Percentiles rank a stretch among this genome's conserved stretches.
Conservation (phyloP, 1,139 yeast genomes). For the Geotrichum macrosporum region DNA sequence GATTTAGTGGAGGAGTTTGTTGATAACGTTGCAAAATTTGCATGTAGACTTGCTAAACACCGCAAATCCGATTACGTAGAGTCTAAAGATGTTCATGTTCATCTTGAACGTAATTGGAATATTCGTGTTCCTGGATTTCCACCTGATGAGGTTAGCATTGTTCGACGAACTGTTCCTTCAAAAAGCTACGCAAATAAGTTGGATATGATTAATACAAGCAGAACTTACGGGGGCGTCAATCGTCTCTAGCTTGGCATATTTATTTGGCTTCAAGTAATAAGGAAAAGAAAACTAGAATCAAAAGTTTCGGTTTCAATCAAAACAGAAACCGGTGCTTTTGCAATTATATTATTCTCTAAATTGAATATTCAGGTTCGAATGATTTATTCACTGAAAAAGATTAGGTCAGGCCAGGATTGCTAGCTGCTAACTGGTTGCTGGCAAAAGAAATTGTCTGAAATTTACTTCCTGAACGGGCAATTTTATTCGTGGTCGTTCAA, state of each 20-base stretch:
- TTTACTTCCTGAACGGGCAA: too few species aligned
- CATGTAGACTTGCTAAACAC: slow-evolving; percentile 92
- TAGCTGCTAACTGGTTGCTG: too few species aligned
- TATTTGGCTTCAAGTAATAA: too few species aligned
- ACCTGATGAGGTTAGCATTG: slow-evolving; percentile 82
- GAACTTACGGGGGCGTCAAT: slow-evolving; percentile 35
- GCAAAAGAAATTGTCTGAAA: too few species aligned
- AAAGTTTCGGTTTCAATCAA: too few species aligned
- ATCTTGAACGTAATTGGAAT: slow-evolving; percentile 93
- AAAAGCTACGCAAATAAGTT: slow-evolving; percentile 64
- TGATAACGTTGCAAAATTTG: slow-evolving; percentile 84
- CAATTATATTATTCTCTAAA: too few species aligned
- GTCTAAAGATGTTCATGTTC: slow-evolving; percentile 83
- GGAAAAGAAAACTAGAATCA: too few species aligned
- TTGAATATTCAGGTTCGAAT: too few species aligned
- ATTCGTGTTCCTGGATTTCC: slow-evolving; percentile 84
- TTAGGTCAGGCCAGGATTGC: too few species aligned
- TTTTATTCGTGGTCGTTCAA: too few species aligned
- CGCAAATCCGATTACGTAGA: slow-evolving; percentile 86
- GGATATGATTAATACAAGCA: slow-evolving; percentile 52
- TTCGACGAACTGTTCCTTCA: slow-evolving; percentile 77
- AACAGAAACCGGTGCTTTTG: too few species aligned
- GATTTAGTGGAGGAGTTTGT: slow-evolving; percentile 97
- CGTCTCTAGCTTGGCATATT: not conserved
- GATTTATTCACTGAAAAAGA: too few species aligned